Evolutionary conservation across 129 eudicot species (phyloP).

Genomic region (Centaurea solstitialis): DNA sequence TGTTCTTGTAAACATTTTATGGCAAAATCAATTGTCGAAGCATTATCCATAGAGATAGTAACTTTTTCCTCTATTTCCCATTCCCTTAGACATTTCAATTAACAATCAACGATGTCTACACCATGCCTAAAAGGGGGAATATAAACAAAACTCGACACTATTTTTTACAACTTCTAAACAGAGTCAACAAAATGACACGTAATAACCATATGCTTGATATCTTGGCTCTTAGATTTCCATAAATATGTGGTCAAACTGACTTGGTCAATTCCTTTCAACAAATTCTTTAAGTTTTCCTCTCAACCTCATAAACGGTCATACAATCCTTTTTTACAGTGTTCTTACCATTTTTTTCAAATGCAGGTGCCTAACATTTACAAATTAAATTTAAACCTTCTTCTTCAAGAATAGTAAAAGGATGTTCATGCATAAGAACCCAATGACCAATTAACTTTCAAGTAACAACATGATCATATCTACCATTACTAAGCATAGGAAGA

Average conservation of each 20-base stretch:
- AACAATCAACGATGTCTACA: too few relatives aligned
- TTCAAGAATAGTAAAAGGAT: not conserved
- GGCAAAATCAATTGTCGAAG: too few relatives aligned
- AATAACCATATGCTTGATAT: not conserved
- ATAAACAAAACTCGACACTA: too few relatives aligned
- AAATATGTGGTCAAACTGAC: not conserved
- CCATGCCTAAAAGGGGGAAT: too few relatives aligned
- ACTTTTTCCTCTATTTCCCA: too few relatives aligned
- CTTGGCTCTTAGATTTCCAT: not conserved
- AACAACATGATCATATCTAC: not conserved
- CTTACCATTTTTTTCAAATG: not conserved
- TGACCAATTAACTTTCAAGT: not conserved
- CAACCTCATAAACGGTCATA: not conserved
- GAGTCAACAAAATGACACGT: too few relatives aligned
- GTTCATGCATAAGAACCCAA: conserved; percentile 6
- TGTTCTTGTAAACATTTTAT: too few relatives aligned
- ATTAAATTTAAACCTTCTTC: not conserved
- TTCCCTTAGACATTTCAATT: too few relatives aligned
- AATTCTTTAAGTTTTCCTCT: conserved; percentile 2
- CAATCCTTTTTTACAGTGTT: conserved; percentile 1
- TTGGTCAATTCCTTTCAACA: not conserved
- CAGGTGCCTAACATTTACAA: not conserved
- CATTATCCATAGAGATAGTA: too few relatives aligned
- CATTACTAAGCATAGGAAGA: not conserved
- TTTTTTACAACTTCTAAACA: too few relatives aligned